These are phyloP conservation scores for Solanum hybrid DNA, from an alignment of 305 asterid species.

Conservation along the genomic window DNA sequence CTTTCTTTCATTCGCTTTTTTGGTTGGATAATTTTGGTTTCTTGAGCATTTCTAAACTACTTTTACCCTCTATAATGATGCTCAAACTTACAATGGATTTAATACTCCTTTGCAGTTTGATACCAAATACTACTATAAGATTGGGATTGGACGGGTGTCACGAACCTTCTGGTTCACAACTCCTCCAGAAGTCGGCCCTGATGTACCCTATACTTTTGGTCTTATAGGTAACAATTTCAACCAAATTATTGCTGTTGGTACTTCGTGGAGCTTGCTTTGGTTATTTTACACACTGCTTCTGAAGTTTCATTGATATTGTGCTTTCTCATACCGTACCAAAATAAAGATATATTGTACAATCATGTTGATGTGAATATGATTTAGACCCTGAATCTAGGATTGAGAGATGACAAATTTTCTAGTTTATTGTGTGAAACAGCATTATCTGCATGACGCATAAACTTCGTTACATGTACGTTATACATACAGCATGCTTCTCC, in stretches of 20 bases:
- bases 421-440: neutral
- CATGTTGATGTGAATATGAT: neutral
- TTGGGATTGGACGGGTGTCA: constrained; percentile 38
- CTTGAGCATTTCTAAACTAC: neutral
- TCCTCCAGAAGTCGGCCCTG: constrained; percentile 73
- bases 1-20: neutral
- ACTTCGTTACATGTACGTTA: neutral
- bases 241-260: neutral
- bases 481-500: neutral
- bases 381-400: neutral
- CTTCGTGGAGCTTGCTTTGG: neutral
- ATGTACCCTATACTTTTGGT: constrained; percentile 81
- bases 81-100: neutral
- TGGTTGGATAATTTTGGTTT: neutral
- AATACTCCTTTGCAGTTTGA: constrained; percentile 29
- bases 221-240: constrained; percentile 45
- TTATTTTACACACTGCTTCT: neutral
- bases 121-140: constrained; percentile 65
- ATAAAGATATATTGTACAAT: neutral
- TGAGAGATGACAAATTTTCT: neutral
- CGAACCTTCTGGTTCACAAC: constrained; percentile 69
- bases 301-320: neutral
- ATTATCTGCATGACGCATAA: neutral
- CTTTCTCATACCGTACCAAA: neutral
- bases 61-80: neutral